phyloP scores from a whole-genome alignment of 78 protist genomes.

The Dictyostelium citrinum region DNA sequence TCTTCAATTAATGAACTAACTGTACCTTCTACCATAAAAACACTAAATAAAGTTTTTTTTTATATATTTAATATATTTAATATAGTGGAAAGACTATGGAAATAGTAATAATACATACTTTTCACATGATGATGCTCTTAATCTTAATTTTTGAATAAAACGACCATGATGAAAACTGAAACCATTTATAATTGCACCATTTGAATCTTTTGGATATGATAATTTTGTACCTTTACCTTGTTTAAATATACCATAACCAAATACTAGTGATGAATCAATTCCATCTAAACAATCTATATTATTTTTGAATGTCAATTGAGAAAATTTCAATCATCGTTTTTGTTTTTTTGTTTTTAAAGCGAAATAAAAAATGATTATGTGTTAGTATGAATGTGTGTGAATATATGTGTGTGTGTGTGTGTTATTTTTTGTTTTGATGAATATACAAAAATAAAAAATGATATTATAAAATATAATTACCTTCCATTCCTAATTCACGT shows the following conservation, averaged over 20 bases:
- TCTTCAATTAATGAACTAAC: slow-evolving; percentile 71
- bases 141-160: slow-evolving; percentile 82
- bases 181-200: slow-evolving; percentile 50
- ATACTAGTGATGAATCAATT: slow-evolving; percentile 75
- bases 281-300: slow-evolving; percentile 72
- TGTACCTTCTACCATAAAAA: slow-evolving; percentile 74
- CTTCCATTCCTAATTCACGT: slow-evolving; percentile 76
- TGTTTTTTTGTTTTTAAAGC: too few relatives aligned
- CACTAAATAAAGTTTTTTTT: neutral
- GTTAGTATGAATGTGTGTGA: too few relatives aligned
- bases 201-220: slow-evolving; percentile 58
- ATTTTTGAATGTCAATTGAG: too few relatives aligned
- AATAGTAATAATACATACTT: slow-evolving; percentile 24
- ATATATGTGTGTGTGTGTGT: too few relatives aligned
- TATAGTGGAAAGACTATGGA: too few relatives aligned
- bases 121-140: slow-evolving; percentile 25
- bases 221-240: slow-evolving; percentile 9
- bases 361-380: too few relatives aligned
- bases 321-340: too few relatives aligned
- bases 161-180: slow-evolving; percentile 88
- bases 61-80: too few relatives aligned
- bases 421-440: too few relatives aligned
- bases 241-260: slow-evolving; percentile 76
- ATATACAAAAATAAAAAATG: neutral
- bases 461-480: neutral